Evolutionary conservation across 768 basidiomycete genomes (phyloP), one percentile per base, ranked within the genome.

Genomic region (Termitomyces eurrhizus): DNA sequence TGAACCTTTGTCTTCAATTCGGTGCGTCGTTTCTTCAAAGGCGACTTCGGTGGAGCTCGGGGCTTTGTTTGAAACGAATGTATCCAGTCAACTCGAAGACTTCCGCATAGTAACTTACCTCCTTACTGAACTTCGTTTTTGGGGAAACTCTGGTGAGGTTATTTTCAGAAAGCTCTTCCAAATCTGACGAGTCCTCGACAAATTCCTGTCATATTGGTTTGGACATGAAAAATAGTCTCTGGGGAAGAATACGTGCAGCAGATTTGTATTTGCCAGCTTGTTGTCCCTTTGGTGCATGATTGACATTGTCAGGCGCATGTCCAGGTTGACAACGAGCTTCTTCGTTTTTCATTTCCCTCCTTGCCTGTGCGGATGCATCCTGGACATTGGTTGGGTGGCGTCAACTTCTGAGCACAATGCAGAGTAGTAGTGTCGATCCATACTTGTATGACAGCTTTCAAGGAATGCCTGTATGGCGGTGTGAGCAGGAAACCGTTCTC

Each of bases 391-490:
- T 11, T 24, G 39, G 39, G 29, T 29, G 29, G 29, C 37, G 48
- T 58, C 36, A 54, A 21, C 51, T 13, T 44, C 16, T 52, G 24
- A 14, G 18, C 41, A 48, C 26, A 24, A 26, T 60, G 33, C 45
- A 51, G 21, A 21, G 24, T 24, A n/a, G 26, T 48, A 65, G 80
- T 77, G 66, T 79, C 52, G n/a, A 75, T 45, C 44, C 58, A 74
- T 14, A 69, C 70, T n/a, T 68, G 66, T 32, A 77, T 76, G 4
- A 75, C 76, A 11, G 66, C 61, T 63, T 83, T 86, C 29, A 90
- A 67, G 3, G 74, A 66, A 16, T 64, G 59, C 67, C 80, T 88
- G 70, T 79, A 83, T 52, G 78, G 72, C 21, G 72, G 67, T 32
- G 61, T 65, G 33, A 80, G 77, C 44, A 89, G 69, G 2, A 73